Evolutionary conservation across 306 rosid species (phyloP).

Genomic region (Trichosanthes cucumerina): DNA sequence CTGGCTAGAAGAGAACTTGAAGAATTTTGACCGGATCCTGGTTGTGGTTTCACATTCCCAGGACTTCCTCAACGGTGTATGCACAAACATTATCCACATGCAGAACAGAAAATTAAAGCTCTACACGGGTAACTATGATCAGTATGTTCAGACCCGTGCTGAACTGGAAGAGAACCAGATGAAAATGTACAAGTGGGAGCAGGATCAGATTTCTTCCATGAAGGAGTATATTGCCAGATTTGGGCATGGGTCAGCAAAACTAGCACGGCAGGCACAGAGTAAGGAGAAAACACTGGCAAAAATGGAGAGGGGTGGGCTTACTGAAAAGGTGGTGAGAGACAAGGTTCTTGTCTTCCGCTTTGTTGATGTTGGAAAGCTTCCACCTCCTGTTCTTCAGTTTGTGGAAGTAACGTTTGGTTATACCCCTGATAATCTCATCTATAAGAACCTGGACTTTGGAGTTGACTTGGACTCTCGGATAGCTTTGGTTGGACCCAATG

Average conservation of each 20-base stretch:
- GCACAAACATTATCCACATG: constrained; percentile 99
- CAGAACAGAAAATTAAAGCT: constrained; percentile 71
- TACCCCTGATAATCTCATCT: constrained; percentile 83
- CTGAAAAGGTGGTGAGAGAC: constrained; percentile 85
- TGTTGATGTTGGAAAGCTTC: constrained; percentile 95
- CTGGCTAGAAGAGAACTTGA: constrained; percentile 94
- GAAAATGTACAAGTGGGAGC: constrained; percentile 99
- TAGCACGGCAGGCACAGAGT: constrained; percentile 99
- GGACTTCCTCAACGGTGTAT: constrained; percentile 95
- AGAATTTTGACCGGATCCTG: constrained; percentile 82
- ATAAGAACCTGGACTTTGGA: constrained; percentile 82
- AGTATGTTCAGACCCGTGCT: constrained; percentile 86
- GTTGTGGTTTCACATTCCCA: constrained; percentile 97
- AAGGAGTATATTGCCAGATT: constrained; percentile 96
- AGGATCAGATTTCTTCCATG: constrained; percentile 90
- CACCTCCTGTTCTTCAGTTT: constrained; percentile 97
- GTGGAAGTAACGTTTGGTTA: constrained; percentile 90
- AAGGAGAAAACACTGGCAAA: constrained; percentile 94
- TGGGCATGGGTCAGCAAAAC: constrained; percentile 96
- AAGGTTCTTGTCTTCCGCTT: constrained; percentile 77
- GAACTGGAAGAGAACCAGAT: constrained; percentile 96
- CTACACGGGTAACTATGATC: constrained; percentile 85
- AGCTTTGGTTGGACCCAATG: constrained; percentile 97
- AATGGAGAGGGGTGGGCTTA: constrained; percentile 98
- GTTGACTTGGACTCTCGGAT: constrained; percentile 90